Evolutionary conservation across 768 basidiomycete genomes (phyloP), one percentile per base, ranked within the genome.

Genomic region (Boletus reticulatus): DNA sequence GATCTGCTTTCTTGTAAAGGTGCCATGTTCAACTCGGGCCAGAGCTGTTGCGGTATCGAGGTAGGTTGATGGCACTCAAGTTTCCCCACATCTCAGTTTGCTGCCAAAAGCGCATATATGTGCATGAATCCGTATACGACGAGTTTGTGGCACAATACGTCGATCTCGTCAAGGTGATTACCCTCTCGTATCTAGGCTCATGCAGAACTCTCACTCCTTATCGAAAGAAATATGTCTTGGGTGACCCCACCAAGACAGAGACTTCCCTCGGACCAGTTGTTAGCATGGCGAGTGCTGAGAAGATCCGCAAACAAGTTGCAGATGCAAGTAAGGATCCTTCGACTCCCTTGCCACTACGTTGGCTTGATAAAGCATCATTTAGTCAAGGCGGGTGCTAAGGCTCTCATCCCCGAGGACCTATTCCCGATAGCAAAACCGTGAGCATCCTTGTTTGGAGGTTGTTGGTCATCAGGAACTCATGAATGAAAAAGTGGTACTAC

Each of bases 21-120:
- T 37, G 88, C 93, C 5, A 87, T 95, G 74, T 99, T 94, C 79
- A 98, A 98, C 72, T 94, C 95, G 16, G 97, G 97, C 2, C 97
- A 99, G 73, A 95, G 93, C 60, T 98, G 96, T 72, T 98, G 96
- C 67, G 85, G 89, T 0, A 77, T 98, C 56, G 97, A 99, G 78
- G 90, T 89, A 57, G 16, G 75, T 65, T 6, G 36, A 32, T 41
- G 22, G 27, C 41, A 34, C n/a, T 34, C 16, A 20, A 20, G 27
- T 16, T 17, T 27, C 31, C 36, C 49, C 27, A 37, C 17, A 6
- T 9, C 32, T 41, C 19, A 12, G 16, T 17, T 45, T n/a, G 47
- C 24, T 7, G 27, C 17, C 43, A 17, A 36, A 38, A 93, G 88
- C 83, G 96, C 17, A 93, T 99, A 41, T 98, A 98, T 70, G 96